Conservation (phyloP, 2,329 filamentous ascomycete species). For the Claviceps purpurea region DNA sequence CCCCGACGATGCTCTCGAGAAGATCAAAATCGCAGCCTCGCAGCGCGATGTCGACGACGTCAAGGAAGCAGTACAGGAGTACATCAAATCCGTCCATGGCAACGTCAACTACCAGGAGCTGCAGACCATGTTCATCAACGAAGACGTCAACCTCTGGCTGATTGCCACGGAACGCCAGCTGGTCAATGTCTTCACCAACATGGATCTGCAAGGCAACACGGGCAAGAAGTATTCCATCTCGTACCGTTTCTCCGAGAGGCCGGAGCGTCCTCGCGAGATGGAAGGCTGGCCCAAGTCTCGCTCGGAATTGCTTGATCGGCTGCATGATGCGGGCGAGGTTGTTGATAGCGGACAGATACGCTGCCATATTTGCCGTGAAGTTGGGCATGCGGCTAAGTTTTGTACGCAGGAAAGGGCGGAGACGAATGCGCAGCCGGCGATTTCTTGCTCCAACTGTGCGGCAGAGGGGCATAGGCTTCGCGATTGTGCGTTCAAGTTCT, state of each 20-base stretch:
- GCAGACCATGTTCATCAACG: conserved; percentile 44
- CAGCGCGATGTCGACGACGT: conserved; percentile 48
- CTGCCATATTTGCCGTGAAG: conserved; percentile 50
- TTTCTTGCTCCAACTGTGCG: conserved; percentile 53
- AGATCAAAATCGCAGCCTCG: conserved; percentile 36
- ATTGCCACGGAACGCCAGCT: conserved; percentile 47
- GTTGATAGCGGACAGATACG: conserved; percentile 44
- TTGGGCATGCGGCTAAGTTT: conserved; percentile 47
- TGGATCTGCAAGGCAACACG: conserved; percentile 58
- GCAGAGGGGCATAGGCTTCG: conserved; percentile 52
- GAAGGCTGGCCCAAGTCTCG: conserved; percentile 44
- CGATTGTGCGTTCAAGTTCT: conserved; percentile 40
- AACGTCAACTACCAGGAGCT: conserved; percentile 45
- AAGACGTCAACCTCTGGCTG: conserved; percentile 42
- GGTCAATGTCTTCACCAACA: conserved; percentile 49
- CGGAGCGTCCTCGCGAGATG: conserved; percentile 43
- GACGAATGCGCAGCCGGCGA: conserved; percentile 26
- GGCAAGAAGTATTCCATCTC: conserved; percentile 51
- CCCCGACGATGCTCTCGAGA: conserved; percentile 44
- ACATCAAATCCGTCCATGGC: conserved; percentile 44
- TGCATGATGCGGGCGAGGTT: conserved; percentile 52
- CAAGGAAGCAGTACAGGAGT: conserved; percentile 45
- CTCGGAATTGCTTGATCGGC: conserved; percentile 48
- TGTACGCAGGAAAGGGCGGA: conserved; percentile 47
- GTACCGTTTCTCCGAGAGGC: conserved; percentile 45